phyloP scores from a whole-genome alignment of 2,329 filamentous ascomycete species.

The Nemania sp. region DNA sequence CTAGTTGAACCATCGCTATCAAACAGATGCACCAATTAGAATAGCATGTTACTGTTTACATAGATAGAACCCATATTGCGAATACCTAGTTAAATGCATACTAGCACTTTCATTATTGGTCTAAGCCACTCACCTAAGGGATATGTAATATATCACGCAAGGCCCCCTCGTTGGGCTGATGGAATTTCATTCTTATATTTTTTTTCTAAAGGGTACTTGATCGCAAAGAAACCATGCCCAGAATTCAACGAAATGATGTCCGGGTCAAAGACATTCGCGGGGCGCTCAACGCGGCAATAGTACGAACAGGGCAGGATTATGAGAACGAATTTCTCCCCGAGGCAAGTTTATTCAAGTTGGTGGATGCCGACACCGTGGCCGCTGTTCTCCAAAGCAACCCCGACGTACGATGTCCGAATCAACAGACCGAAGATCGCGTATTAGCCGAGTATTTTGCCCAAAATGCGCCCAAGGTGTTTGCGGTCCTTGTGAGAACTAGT shows the following conservation, averaged over 20 bases:
- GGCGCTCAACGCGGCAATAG: neutral
- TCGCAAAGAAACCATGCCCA: neutral
- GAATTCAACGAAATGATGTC: neutral
- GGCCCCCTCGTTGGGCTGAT: no score
- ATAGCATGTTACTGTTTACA: no score
- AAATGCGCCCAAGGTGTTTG: neutral
- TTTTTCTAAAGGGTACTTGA: no score
- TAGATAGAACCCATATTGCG: no score
- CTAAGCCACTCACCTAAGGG: no score
- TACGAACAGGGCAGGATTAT: neutral
- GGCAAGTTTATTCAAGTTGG: neutral
- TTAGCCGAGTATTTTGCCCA: constrained; percentile 1
- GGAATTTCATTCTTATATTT: no score
- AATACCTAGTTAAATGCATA: no score
- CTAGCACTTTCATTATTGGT: no score
- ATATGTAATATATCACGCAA: no score
- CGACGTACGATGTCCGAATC: neutral
- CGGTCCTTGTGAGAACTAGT: neutral
- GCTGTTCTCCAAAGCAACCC: neutral
- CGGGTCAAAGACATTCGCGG: neutral
- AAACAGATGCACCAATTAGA: no score
- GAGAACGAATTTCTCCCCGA: neutral
- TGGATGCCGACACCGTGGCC: neutral
- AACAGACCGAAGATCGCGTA: neutral
- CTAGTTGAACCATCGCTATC: no score